Evolutionary conservation across 139 green algal species (phyloP), one percentile per base, ranked within the genome.

Genomic region (Astrephomene gubernaculifera): DNA sequence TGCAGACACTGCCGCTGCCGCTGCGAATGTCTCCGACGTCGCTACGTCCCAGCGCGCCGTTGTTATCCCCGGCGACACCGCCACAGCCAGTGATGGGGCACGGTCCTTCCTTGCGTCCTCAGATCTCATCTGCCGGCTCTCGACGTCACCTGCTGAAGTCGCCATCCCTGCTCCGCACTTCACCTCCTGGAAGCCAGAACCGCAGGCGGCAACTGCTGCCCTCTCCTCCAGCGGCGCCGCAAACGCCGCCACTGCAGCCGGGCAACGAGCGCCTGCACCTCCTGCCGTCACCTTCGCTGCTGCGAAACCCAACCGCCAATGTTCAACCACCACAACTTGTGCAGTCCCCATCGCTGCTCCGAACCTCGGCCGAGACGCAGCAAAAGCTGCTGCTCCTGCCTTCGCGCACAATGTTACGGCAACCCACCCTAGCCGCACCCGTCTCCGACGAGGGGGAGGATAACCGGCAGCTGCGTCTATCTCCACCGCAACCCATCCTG

Each of bases 251-350:
- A 35, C 73, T 81, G 10, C 33, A 38, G 36, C 49, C 73, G n/a
- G n/a, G n/a, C n/a, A n/a, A n/a, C n/a, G n/a, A n/a, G n/a, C n/a
- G n/a, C n/a, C n/a, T n/a, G n/a, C n/a, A n/a, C n/a, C n/a, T n/a
- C n/a, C n/a, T 81, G 35, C 52, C 33, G 3, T 80, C 71, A 14
- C 49, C 71, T 35, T 81, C 73, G 27, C 73, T 81, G 36, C 27
- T 17, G 7, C 73, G 73, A 2, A 22, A 54, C 12, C 24, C 10
- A 10, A 36, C 35, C 10, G n/a, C 29, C 61, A n/a, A n/a, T n/a
- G n/a, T n/a, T n/a, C n/a, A 10, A 17, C 61, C 12, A 8, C 12
- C 12, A 8, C 61, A 22, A 8, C 29, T 44, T 0, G n/a, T 70
- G 29, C n/a, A 29, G n/a, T 70, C 61, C n/a, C 61, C 61, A 1